Evolutionary conservation across 192 early-diverging fungal species (phyloP), one percentile per base, ranked within the genome.

Genomic region (Backusella tuberculispora): DNA sequence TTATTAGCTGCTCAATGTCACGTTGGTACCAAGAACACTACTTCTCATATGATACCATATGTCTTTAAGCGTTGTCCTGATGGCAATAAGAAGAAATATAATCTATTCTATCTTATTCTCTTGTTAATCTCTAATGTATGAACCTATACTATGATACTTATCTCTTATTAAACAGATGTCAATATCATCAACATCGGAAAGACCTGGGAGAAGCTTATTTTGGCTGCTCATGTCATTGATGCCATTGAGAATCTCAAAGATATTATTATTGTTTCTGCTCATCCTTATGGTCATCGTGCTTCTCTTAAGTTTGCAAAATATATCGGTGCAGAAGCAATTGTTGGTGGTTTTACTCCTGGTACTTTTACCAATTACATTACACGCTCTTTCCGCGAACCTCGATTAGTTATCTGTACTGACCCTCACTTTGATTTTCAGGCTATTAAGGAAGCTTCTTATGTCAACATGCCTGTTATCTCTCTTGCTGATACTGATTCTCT

Each of bases 321-420:
- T 92, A 99, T 96, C 79, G 96, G 96, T 77, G 95, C 96, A 66
- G 95, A 97, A 89, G 96, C 97, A 79, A 95, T 99, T 74, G 97
- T 96, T 69, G 98, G 98, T 84, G 93, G 97, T 83, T 99, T 98
- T 93, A 99, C 98, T 80, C 98, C 97, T 76, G 98, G 97, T 92
- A 98, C 95, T 88, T 98, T 99, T 87, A 99, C 98, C 84, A 99
- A 99, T 91, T 99, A 98, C 91, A 99, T 98, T 85, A 99, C 98
- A 80, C 93, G 94, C 77, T 89, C 95, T 77, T 99, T 98, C 95
- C 94, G 95, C 87, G 98, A 99, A 89, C 97, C 98, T 80, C 94
- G 98, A 76, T 87, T 99, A 74, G 95, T 99, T 81, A 87, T 99
- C 73, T 94, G 96, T 72, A 95, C 97, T 73, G 98, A 99, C 89